Conservation (phyloP, 1,139 yeast species). For the Sugiyamaella neomexicana region DNA sequence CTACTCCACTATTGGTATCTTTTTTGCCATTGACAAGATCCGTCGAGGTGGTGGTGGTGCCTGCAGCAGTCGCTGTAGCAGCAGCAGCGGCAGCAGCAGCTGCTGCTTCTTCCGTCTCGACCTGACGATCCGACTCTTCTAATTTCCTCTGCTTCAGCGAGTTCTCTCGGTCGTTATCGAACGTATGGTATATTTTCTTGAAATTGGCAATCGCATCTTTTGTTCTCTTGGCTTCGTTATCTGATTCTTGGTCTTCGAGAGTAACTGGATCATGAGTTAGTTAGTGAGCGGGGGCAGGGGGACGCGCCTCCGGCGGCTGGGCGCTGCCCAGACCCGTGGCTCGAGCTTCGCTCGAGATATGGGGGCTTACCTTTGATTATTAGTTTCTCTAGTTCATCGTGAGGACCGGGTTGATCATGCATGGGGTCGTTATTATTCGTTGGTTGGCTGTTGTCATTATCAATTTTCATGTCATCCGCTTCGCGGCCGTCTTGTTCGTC, state of each 20-base stretch:
- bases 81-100: neutral
- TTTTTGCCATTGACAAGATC: conserved; percentile 24
- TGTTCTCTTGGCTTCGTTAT: conserved; percentile 16
- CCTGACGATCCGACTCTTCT: conserved; percentile 74
- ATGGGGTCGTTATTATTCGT: conserved; percentile 15
- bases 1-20: conserved; percentile 14
- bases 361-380: conserved; percentile 18
- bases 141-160: conserved; percentile 72
- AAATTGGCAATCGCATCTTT: conserved; percentile 40
- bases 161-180: conserved; percentile 81
- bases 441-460: conserved; percentile 9
- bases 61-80: conserved; percentile 23
- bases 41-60: no score
- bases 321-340: conserved; percentile 3
- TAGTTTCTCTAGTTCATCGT: conserved; percentile 15
- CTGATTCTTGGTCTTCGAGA: conserved; percentile 16
- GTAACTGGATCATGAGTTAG: conserved; percentile 17
- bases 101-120: conserved; percentile 46
- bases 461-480: conserved; percentile 18
- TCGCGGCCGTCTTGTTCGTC: conserved; percentile 27
- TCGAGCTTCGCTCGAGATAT: neutral
- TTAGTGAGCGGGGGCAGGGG: neutral
- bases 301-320: conserved; percentile 5
- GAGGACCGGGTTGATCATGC: conserved; percentile 16
- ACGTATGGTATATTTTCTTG: conserved; percentile 64